Evolutionary conservation across 108 stramenopile species (phyloP), one percentile per base, ranked within the genome.

Genomic region (Cyclotella baltica): DNA sequence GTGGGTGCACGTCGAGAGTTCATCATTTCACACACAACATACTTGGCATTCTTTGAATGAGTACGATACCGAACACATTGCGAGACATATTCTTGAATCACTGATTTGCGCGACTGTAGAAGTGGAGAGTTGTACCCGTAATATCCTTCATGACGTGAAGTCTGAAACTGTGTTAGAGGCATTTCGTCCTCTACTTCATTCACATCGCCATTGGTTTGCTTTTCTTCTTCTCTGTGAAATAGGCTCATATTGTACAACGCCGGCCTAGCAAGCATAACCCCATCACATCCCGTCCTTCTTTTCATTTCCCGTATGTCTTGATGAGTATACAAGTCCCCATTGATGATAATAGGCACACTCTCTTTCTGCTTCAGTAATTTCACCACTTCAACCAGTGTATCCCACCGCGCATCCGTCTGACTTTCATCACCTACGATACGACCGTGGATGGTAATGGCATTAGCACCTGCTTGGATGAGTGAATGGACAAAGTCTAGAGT

Each of bases 1-100:
- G 80, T 81, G 11, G 93, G 92, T 2, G 85, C 72, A 23, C 98
- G 83, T 50, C 97, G 87, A 76, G 83, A 83, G 58, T 78, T 93
- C 88, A 98, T 93, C 95, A 98, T 97, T 88, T 98, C 98, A 71
- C 93, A 92, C 11, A 97, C 85, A 2, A 96, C 95, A 73, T 98
- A 98, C 80, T 98, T 98, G 57, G 88, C 82, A 85, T 97, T 98
- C 69, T 97, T 96, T 73, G 89, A 83, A 72, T 97, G 86, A 16
- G 74, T 71, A 53, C 88, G 86, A 69, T 95, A 98, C 6, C 90
- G 76, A 31, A 92, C 65, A 38, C 92, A 86, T 30, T 89, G 80
- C 51, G 67, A 67, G 16, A 97, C 47, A 73, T 97, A 98, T 31
- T 93, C 86, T 80, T 93, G 93, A 28, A 98, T 78, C n/a, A 98